Evolutionary conservation across 208 protist species (phyloP), one percentile per base, ranked within the genome.

Genomic region (Angomonas deanei): DNA sequence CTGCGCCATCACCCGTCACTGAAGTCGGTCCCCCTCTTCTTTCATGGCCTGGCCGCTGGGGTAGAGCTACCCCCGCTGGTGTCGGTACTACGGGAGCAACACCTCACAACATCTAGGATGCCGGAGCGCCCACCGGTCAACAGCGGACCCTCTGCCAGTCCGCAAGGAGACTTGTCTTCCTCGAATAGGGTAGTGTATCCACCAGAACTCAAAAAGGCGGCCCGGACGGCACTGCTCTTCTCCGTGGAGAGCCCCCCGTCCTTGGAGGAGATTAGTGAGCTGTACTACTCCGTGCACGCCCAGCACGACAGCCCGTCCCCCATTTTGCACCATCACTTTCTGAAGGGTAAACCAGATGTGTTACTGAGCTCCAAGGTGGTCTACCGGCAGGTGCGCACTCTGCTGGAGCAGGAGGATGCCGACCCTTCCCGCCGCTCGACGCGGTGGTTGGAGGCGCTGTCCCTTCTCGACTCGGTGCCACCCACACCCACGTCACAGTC

Each of bases 221-320:
- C 46, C 21, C 65, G 69, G 46, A 61, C 77, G 1, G 81, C 84
- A 0, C 62, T 89, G 28, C 66, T 93, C 27, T 86, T 93, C 28
- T 70, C 78, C 36, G 78, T 77, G 10, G 87, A 93, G 59, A 76
- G 67, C 72, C 60, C 72, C 1, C 36, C 61, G 4, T 77, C 74
- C 13, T 56, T 66, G 5, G 83, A 82, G 26, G 81, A 79, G 69
- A 82, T 75, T 3, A 91, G 79, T n/a, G 26, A 64, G 24, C 65
- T 93, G 26, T 76, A 84, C 64, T 86, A 70, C 10, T 23, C 48
- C 3, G 38, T 62, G 4, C 68, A 56, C n/a, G 60, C 68, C 24
- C 19, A 70, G 3, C 36, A 8, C 8, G 36, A 15, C 15, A 15
- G 11, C 36, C 36, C 11, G 31, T 82, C 21, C 52, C 47, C n/a